Base-by-base conservation (phyloP, 345 rosid genomes). In the Pelargonium nanum region DNA sequence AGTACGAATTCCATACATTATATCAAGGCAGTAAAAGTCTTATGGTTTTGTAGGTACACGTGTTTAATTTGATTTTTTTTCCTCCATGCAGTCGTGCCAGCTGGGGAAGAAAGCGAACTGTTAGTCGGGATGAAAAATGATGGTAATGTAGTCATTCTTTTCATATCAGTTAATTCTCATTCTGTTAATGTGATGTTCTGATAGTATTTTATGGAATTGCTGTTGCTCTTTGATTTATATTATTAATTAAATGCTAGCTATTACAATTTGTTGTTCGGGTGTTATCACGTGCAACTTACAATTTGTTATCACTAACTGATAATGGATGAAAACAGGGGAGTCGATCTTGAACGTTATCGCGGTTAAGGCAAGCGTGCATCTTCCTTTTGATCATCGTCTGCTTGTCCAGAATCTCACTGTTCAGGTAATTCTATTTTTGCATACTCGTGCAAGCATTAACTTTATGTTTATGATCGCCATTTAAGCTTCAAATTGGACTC, bases 61-160 rank as follows among this genome's bases (percentile, higher is more conserved):
- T 48, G 58, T 53, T 69, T 54, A 54, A 50, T 55, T 9, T 57
- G 34, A 44, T 60, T 56, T 58, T 19, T 52, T 7, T 65, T 50
- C 8, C 50, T 48, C 58, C 50, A 57, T 74, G 68, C 74, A 93
- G 99, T 81, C 71, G 79, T 93, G 57, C 63, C 73, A 48, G 90
- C 96, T 63, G 99, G 97, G 62, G 75, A 69, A 70, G 96, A 89
- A 73, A 69, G 90, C 61, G 94, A 87, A 64, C 68, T 93, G 19
- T 84, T 89, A 17, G 94, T 81, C 67, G 99, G 97, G 62, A 54
- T 93, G 68, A 90, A 85, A 75, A 89, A 89, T 62, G 85, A 81
- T 72, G 99, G 99, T 93, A 83, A 62, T 4, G 9, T 53, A 45
- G 40, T 52, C 28, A 20, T 20, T 53, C 44, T 53, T 50, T 40